These are phyloP conservation scores for Leccinum uliginosum DNA, from an alignment of 768 basidiomycete genomes.

Conservation along the genomic window DNA sequence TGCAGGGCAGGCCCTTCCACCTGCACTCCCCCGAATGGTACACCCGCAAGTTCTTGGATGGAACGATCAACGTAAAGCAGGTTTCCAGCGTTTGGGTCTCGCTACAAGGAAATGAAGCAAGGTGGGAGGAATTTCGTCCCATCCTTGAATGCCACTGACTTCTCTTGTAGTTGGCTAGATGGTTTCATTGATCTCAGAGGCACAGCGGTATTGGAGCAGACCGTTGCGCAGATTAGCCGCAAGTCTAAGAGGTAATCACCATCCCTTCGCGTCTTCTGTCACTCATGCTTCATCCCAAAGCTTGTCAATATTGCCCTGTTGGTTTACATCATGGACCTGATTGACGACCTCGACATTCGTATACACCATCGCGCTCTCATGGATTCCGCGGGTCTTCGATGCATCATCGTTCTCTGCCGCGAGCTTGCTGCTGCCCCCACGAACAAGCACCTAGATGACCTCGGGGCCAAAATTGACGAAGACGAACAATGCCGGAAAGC, in stretches of 20 bases:
- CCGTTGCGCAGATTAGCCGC: constrained; percentile 69
- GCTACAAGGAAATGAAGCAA: constrained; percentile 74
- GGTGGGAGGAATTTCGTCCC: constrained; percentile 41
- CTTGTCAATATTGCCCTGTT: constrained; percentile 66
- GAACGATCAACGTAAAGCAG: constrained; percentile 77
- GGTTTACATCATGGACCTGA: constrained; percentile 55
- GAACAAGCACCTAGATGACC: constrained; percentile 58
- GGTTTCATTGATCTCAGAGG: constrained; percentile 74
- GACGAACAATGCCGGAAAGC: constrained; percentile 73
- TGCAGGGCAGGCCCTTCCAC: constrained; percentile 47
- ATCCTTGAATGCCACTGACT: constrained; percentile 14
- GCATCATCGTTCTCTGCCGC: constrained; percentile 66
- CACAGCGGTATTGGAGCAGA: constrained; percentile 82
- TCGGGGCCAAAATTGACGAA: constrained; percentile 61
- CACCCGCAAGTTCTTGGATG: constrained; percentile 84
- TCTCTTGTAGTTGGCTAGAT: constrained; percentile 64
- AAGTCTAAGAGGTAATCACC: constrained; percentile 59
- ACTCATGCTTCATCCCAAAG: constrained; percentile 17
- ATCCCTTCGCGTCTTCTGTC: not conserved
- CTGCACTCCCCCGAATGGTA: constrained; percentile 87
- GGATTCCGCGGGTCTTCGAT: constrained; percentile 81
- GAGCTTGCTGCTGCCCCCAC: constrained; percentile 61
- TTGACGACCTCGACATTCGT: constrained; percentile 81
- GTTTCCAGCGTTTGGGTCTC: constrained; percentile 73
- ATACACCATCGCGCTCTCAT: constrained; percentile 85